phyloP scores from a whole-genome alignment of 768 basidiomycete genomes.

The Termitomyces sp. region DNA sequence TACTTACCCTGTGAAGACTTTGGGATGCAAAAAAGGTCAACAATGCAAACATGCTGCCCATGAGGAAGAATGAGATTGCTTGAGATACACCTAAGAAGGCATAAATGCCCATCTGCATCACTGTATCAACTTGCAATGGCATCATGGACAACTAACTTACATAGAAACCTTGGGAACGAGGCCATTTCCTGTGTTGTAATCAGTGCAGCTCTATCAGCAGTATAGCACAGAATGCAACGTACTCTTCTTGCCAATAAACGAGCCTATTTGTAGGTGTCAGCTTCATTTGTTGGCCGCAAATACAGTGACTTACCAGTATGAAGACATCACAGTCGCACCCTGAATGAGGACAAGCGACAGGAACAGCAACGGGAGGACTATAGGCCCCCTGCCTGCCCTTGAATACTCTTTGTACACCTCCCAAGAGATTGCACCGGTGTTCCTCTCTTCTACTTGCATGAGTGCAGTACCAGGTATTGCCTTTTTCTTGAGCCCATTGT shows the following conservation, averaged over 20 bases:
- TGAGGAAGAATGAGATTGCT: slow-evolving; percentile 63
- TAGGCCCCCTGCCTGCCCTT: slow-evolving; percentile 59
- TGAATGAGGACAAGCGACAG: slow-evolving; percentile 64
- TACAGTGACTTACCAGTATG: slow-evolving; percentile 57
- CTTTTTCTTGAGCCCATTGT: slow-evolving; percentile 29
- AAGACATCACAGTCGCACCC: slow-evolving; percentile 63
- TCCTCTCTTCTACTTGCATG: slow-evolving; percentile 85
- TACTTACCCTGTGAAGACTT: slow-evolving; percentile 52
- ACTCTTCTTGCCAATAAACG: slow-evolving; percentile 81
- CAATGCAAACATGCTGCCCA: slow-evolving; percentile 60
- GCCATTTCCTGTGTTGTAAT: slow-evolving; percentile 38
- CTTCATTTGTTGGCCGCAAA: background rate
- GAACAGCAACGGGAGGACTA: slow-evolving; percentile 65
- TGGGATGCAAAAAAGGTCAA: slow-evolving; percentile 79
- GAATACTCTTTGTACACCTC: slow-evolving; percentile 60
- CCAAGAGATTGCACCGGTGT: slow-evolving; percentile 63
- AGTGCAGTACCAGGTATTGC: slow-evolving; percentile 44
- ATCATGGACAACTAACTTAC: slow-evolving; percentile 33
- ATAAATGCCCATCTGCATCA: slow-evolving; percentile 73
- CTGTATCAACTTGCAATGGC: background rate
- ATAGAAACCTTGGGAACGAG: slow-evolving; percentile 62
- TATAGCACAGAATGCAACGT: slow-evolving; percentile 14
- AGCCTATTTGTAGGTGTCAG: slow-evolving; percentile 41
- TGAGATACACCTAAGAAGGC: slow-evolving; percentile 69
- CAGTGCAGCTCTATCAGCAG: background rate